A percentile compares a stretch with the other conserved stretches of the same genome.
These are phyloP conservation scores for Blastobotrys raffinosifermentans DNA, from an alignment of 1,139 yeast genomes.

Conservation along the genomic window DNA sequence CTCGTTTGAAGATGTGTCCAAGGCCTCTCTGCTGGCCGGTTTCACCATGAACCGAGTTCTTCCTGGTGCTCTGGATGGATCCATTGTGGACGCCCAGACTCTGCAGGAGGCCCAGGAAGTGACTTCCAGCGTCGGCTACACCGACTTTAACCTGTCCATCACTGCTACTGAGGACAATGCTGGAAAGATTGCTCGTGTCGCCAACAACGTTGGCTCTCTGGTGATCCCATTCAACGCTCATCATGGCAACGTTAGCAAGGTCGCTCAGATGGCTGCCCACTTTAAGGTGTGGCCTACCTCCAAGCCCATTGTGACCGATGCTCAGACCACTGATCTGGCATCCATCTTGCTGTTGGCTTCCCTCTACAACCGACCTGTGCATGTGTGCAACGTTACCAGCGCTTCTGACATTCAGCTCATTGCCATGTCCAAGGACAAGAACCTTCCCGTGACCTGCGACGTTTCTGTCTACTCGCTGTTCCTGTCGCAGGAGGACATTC, in stretches of 20 bases:
- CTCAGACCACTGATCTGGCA: constrained; percentile 86
- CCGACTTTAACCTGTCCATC: constrained; percentile 77
- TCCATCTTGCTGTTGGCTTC: constrained; percentile 86
- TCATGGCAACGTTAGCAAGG: constrained; percentile 52
- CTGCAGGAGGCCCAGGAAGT: constrained; percentile 49
- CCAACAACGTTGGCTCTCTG: constrained; percentile 68
- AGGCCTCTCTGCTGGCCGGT: constrained; percentile 74
- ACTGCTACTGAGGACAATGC: constrained; percentile 76
- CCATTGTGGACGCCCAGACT: constrained; percentile 58
- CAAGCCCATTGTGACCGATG: constrained; percentile 89
- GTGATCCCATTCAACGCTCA: constrained; percentile 77
- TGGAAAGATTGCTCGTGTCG: constrained; percentile 54
- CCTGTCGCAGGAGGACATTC: constrained; percentile 65
- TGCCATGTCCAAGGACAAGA: constrained; percentile 78
- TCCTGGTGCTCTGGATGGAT: constrained; percentile 64
- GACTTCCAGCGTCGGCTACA: constrained; percentile 54
- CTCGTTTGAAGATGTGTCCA: constrained; percentile 61
- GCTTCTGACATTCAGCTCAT: constrained; percentile 80
- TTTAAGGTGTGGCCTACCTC: constrained; percentile 76
- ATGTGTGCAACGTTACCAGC: constrained; percentile 78
- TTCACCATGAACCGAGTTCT: constrained; percentile 80
- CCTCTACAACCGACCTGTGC: constrained; percentile 77
- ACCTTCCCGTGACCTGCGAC: constrained; percentile 82
- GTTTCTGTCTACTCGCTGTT: constrained; percentile 78
- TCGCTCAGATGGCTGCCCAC: constrained; percentile 71